Evolutionary conservation across 139 green algal species (phyloP).

Genomic region (Picochlorum costavermella): DNA sequence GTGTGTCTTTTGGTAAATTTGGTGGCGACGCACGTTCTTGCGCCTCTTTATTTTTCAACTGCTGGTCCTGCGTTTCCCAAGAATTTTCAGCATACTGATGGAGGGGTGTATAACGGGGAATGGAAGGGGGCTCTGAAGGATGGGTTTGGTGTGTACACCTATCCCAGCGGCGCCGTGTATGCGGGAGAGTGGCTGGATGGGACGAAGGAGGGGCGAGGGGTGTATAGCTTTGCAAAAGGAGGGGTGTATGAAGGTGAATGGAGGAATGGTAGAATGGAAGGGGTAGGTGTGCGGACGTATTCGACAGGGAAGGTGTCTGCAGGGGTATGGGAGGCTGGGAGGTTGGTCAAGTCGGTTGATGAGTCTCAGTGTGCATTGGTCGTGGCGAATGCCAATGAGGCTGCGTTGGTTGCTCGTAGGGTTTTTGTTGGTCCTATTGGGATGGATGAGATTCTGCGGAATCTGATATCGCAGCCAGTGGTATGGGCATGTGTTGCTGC

Average conservation of each 20-base stretch:
- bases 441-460: not conserved
- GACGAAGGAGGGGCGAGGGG: slow-evolving; percentile 60
- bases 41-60: slow-evolving; percentile 39
- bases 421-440: slow-evolving; percentile 25
- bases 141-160: slow-evolving; percentile 65
- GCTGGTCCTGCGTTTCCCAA: slow-evolving; percentile 54
- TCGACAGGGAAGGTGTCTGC: slow-evolving; percentile 51
- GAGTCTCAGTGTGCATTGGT: slow-evolving; percentile 59
- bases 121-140: slow-evolving; percentile 67
- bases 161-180: slow-evolving; percentile 61
- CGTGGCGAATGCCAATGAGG: slow-evolving; percentile 52
- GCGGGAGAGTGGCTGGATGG: slow-evolving; percentile 71
- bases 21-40: slow-evolving; percentile 12
- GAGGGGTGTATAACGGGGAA: slow-evolving; percentile 64
- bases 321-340: slow-evolving; percentile 52
- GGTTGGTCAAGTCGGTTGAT: slow-evolving; percentile 47
- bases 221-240: slow-evolving; percentile 74
- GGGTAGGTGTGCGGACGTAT: slow-evolving; percentile 61
- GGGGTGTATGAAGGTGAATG: slow-evolving; percentile 79
- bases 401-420: slow-evolving; percentile 39
- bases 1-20: slow-evolving; percentile 18
- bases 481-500: slow-evolving; percentile 18
- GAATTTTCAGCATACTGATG: slow-evolving; percentile 59
- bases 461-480: slow-evolving; percentile 12
- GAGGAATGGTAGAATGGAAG: slow-evolving; percentile 46